Evolutionary conservation across 2,329 filamentous ascomycete genomes (phyloP), one percentile per base, ranked within the genome.

Genomic region (Colletotrichum falcatum): DNA sequence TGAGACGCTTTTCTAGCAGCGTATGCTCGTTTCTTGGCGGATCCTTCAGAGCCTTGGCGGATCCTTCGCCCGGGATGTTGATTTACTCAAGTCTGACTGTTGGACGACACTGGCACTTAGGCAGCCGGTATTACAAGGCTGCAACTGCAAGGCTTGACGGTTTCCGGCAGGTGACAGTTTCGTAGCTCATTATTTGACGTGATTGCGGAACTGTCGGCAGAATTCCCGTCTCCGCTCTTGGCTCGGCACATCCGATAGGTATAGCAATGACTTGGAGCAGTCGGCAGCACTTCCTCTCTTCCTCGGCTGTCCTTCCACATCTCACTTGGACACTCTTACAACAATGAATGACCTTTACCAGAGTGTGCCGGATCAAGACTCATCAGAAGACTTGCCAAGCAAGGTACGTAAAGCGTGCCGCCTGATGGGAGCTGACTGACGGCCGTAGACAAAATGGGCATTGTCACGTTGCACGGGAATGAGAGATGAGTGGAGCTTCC

Each of bases 271-370:
- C 11, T 60, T 28, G 16, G 42, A 18, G 5, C 12, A 6, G 4
- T 14, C n/a, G 18, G 5, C 6, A 23, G 12, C 30, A 35, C 11
- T 28, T 4, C 18, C 23, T 23, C 12, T n/a, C 20, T 28, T 20
- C 8, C 30, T 7, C 5, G 4, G 30, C 5, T 12, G 20, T 11
- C 5, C 23, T 44, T 30, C 33, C 16, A 39, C 28, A 11, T 28
- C 18, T 28, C 26, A 14, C 16, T 3, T 8, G 14, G 14, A 3
- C 18, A 8, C 14, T n/a, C 28, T 2, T 18, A 0, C 39, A 8
- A 33, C n/a, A 48, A 71, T 71, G 65, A 69, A 30, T n/a, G 65
- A 71, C 0, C 16, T 48, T 20, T 71, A 71, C 28, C 44, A 69
- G 3, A 60, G 54, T 28, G 23, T 33, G 0, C 46, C 49, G 2